Evolutionary conservation across 108 stramenopile species (phyloP), one percentile per base, ranked within the genome.

Genomic region (Nannochloropsis oceanica): DNA sequence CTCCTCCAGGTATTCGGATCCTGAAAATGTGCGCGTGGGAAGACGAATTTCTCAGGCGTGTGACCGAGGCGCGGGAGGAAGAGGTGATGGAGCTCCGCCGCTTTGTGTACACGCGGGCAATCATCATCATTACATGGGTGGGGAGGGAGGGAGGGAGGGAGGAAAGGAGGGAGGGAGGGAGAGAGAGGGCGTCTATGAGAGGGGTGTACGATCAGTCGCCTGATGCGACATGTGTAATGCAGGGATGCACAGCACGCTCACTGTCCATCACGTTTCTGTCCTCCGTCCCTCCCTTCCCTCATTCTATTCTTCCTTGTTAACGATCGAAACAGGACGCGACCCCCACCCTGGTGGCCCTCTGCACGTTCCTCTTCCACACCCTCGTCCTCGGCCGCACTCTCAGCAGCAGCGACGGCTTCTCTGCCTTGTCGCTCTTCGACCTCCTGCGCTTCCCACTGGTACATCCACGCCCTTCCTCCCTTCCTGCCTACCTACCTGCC

Each of bases 11-110:
- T 11, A 96, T 98, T 46, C 95, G 97, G 27, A 94, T 98, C 91
- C 94, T 98, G 92, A 98, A 98, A 88, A 95, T 96, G 82, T 96
- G 96, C 91, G 96, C 96, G 12, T 98, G 97, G 97, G 97, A 98
- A 85, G 85, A 84, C n/a, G 96, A 96, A 43, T 97, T 98, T 89
- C 92, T 93, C 59, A 7, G 59, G 59, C 59, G 59, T 7, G 59
- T 73, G 59, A 73, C 59, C 18, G n/a, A n/a, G 2, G 59, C 59
- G 22, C 59, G 59, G 22, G 59, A 73, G 59, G 59, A 73, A 7
- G 59, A 73, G n/a, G 59, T 73, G 59, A 73, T 7, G 59, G 59
- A 73, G 59, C 59, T 73, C 7, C 59, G 59, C 22, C 2, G 59
- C n/a, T 73, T 73, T n/a, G 59, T 73, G 18, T 73, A 73, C 59